These are phyloP conservation scores for Paramecium sexaurelia DNA, from an alignment of 73 alveolate genomes.

Conservation along the genomic window DNA sequence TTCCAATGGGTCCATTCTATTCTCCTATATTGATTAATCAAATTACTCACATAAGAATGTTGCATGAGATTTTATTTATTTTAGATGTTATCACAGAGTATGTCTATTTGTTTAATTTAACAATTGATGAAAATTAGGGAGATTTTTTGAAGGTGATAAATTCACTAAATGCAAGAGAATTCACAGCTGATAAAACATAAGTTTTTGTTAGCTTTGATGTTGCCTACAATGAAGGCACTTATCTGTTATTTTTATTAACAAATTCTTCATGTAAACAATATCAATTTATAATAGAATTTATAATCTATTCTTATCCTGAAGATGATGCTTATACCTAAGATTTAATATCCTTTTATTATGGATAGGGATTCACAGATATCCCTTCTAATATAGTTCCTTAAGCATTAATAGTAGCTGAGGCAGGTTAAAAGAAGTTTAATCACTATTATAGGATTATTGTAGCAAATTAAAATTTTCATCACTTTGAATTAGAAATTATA, in stretches of 20 bases:
- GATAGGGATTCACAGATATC: background rate
- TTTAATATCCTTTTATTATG: background rate
- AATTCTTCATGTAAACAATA: background rate
- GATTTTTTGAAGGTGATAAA: background rate
- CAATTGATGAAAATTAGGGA: background rate
- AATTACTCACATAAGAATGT: constrained; percentile 13
- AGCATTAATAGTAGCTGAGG: background rate
- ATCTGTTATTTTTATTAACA: background rate
- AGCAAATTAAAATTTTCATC: background rate
- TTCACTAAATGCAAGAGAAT: background rate
- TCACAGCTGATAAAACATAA: background rate
- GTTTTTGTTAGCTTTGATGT: constrained; percentile 25
- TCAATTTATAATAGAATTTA: background rate
- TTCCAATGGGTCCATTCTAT: constrained; percentile 36
- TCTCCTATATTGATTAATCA: background rate
- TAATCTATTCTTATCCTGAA: background rate
- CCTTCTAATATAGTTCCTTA: background rate
- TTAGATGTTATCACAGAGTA: background rate
- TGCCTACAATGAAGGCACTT: background rate
- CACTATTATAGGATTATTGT: background rate
- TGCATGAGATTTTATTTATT: background rate
- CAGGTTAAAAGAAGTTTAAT: background rate
- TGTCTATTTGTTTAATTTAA: background rate
- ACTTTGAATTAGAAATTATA: background rate
- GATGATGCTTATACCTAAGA: background rate